Base-by-base conservation (phyloP, 2,329 filamentous ascomycete species). In the Colletotrichum chrysophilum region DNA sequence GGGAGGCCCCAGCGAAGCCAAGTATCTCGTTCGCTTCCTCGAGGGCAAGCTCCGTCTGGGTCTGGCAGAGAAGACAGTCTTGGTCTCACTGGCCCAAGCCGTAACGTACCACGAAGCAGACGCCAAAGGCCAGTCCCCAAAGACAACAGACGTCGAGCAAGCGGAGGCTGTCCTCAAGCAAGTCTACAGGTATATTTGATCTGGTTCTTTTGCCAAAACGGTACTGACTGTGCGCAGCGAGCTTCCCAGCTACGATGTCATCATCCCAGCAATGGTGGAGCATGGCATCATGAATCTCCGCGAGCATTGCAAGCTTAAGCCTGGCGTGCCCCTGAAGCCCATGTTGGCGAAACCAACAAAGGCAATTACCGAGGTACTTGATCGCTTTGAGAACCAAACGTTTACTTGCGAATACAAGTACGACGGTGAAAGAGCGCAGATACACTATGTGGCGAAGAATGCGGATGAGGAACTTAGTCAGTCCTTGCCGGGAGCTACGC, bases 371-470 rank as follows among this genome's bases (percentile, higher is more conserved):
- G 97, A 99, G 85, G 97, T 99, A 1, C 90, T 99, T 13, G 96
- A 99, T 84, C 94, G 97, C 7, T 99, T 99, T 79, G 97, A 98
- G 83, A 93, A 94, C 78, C 97, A 98, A 82, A 94, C 94, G 30
- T 99, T 99, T 81, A 98, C 97, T 2, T 99, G 97, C 86, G 97
- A 99, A 84, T 99, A 98, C 89, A 99, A 99, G 85, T 99, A 99
- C 82, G 97, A 99, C 80, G 97, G 97, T 65, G 97, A 99, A 85
- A 91, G 97, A 82, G 97, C 97, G n/a, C 97, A 99, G 83, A 98
- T 99, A 66, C 97, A 99, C 83, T 99, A 98, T 79, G 95, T 98
- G 36, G 93, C 96, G 6, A 95, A 95, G 77, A 94, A 96, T 77
- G 91, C 94, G 12, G 88, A 92, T 3, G 87, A 94, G 75, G 89